Evolutionary conservation across 352 stramenopile species (phyloP).

Genomic region (Stephanocyclus meneghinianus): DNA sequence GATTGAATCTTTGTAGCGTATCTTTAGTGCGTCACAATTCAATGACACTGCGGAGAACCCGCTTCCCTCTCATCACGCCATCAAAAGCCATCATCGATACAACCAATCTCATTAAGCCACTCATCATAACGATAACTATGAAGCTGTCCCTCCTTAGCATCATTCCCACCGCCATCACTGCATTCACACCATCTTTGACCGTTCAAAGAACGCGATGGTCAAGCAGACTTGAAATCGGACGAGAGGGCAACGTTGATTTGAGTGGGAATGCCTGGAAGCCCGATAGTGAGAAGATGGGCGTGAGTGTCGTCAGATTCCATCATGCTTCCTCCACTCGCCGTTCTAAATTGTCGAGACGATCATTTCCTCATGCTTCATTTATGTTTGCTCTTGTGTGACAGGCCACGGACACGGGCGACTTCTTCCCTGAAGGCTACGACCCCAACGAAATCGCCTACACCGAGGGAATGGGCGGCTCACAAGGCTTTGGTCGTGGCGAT

Average conservation of each 20-base stretch:
- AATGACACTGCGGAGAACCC: no score
- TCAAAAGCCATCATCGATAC: no score
- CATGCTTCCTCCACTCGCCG: background rate
- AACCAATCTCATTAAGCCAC: no score
- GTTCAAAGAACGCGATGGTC: background rate
- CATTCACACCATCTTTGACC: background rate
- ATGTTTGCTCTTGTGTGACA: constrained; percentile 10
- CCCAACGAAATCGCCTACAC: constrained; percentile 58
- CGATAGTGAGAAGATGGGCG: constrained; percentile 74
- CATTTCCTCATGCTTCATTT: background rate
- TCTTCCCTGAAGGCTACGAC: constrained; percentile 80
- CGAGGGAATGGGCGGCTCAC: constrained; percentile 67
- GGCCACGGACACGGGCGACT: constrained; percentile 76
- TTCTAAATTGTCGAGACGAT: background rate
- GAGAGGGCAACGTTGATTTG: constrained; percentile 52
- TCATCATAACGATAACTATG: background rate
- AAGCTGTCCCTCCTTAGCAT: constrained; percentile 6
- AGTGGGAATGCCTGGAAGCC: constrained; percentile 72
- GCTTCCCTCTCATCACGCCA: no score
- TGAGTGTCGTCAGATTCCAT: constrained; percentile 6
- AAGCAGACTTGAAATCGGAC: constrained; percentile 14
- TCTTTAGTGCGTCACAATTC: no score
- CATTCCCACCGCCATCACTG: background rate
- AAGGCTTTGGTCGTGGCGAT: constrained; percentile 38
- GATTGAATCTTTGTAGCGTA: no score